These are phyloP conservation scores for Castanea sativa DNA, from an alignment of 306 rosid species.

Conservation along the genomic window DNA sequence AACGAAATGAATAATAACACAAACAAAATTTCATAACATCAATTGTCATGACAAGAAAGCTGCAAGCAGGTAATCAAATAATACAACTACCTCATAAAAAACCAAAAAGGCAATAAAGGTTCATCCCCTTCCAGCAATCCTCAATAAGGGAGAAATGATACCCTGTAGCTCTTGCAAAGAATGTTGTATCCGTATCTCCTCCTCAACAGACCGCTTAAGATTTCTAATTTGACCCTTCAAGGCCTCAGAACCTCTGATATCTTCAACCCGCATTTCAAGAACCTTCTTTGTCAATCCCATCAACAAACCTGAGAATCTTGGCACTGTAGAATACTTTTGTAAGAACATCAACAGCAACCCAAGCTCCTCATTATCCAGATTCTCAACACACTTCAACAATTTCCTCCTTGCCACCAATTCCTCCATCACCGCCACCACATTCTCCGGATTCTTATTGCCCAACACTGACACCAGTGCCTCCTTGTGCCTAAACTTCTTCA, in stretches of 20 bases:
- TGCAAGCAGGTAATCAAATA: not conserved
- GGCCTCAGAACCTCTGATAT: slow-evolving; percentile 47
- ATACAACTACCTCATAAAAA: slow-evolving; percentile 8
- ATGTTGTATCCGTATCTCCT: slow-evolving; percentile 71
- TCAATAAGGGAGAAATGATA: slow-evolving; percentile 74
- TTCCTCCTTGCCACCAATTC: slow-evolving; percentile 83
- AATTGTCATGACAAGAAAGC: slow-evolving; percentile 3
- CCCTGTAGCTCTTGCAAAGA: slow-evolving; percentile 83
- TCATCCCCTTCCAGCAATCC: slow-evolving; percentile 76
- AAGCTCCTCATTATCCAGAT: slow-evolving; percentile 65
- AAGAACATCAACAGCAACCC: slow-evolving; percentile 56
- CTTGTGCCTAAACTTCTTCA: slow-evolving; percentile 84
- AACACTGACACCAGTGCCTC: slow-evolving; percentile 74
- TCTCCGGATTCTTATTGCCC: slow-evolving; percentile 57
- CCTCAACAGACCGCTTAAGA: slow-evolving; percentile 70
- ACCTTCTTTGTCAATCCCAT: slow-evolving; percentile 77
- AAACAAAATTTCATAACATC: slow-evolving; percentile 18
- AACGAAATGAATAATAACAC: not conserved
- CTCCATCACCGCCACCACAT: slow-evolving; percentile 84
- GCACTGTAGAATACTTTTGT: slow-evolving; percentile 57
- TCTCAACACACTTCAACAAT: slow-evolving; percentile 51
- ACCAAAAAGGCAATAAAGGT: not conserved
- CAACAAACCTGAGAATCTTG: slow-evolving; percentile 57
- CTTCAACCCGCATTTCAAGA: slow-evolving; percentile 61
- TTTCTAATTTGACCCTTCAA: slow-evolving; percentile 52